Percentiles rank a stretch among this genome's conserved stretches.
phyloP scores from a whole-genome alignment of 2,329 filamentous ascomycete genomes.

The Helotiales sp. region DNA sequence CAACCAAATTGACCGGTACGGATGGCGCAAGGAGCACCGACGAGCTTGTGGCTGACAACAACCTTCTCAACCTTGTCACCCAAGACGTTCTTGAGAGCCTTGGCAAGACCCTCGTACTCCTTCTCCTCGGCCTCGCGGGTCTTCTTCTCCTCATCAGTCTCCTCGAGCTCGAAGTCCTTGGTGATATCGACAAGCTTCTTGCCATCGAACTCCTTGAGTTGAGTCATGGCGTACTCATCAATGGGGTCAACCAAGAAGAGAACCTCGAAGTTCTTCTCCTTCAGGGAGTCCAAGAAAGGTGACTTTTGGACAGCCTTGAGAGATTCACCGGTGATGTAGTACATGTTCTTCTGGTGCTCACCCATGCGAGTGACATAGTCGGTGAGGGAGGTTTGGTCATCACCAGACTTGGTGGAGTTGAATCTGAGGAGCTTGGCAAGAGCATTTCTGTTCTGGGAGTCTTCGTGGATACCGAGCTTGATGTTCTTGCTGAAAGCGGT shows the following conservation, averaged over 20 bases:
- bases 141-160: conserved; percentile 99
- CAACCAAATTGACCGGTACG: conserved; percentile 99
- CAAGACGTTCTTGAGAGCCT: conserved; percentile 98
- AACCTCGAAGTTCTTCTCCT: conserved; percentile 99
- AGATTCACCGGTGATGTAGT: conserved; percentile 99
- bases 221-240: conserved; percentile 42
- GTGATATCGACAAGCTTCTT: conserved; percentile 99
- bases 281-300: conserved; percentile 97
- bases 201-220: conserved; percentile 92
- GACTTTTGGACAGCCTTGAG: conserved; percentile 98
- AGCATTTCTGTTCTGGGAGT: conserved; percentile 89
- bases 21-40: conserved; percentile 93
- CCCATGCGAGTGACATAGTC: conserved; percentile 99
- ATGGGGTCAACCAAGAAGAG: conserved; percentile 99
- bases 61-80: conserved; percentile 99
- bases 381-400: conserved; percentile 88
- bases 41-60: conserved; percentile 96
- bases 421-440: conserved; percentile 99
- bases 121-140: conserved; percentile 95
- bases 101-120: conserved; percentile 92
- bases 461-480: conserved; percentile 99
- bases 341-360: conserved; percentile 99
- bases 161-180: conserved; percentile 99
- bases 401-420: conserved; percentile 98
- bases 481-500: conserved; percentile 99